Evolutionary conservation across 176 grass and related monocot genomes (phyloP), one percentile per base, ranked within the genome.

Genomic region (Musa troglodytarum): DNA sequence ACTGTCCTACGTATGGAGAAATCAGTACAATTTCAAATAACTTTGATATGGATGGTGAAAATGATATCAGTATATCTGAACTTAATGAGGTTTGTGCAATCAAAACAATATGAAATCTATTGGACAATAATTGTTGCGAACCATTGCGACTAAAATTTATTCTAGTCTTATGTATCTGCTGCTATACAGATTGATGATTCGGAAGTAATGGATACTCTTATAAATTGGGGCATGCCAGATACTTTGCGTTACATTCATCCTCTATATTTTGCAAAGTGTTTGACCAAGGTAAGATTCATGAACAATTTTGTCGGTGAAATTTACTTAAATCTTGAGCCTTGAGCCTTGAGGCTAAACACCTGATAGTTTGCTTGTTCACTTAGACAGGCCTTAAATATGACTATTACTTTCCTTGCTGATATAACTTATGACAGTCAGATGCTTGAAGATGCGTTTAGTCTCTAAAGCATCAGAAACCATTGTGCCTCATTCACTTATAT

Each of bases 211-310:
- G 86, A 93, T 84, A 80, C 82, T 87, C 90, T 99, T 82, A 99
- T 99, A 86, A 75, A 92, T 64, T 88, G 90, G 90, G 95, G 95
- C 43, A 94, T 99, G 95, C 95, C 95, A 72, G 66, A 81, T 83
- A 99, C 90, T 0, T 71, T 99, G 82, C 82, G 65, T 11, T 74
- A 75, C 63, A 91, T 82, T 82, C 95, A 99, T 89, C 95, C 95
- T n/a, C 69, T 94, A 69, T 93, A 99, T 78, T 99, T 99, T 84
- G 72, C 83, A 9, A 94, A 91, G 68, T 94, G 86, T 91, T 84
- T 99, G 81, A 82, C 63, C 52, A 91, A 86, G 90, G 95, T 98
- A 87, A 57, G 63, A 62, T n/a, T 81, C 8, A 43, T 53, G n/a
- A 74, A 49, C 64, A 50, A 64, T 20, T 80, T 68, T 59, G 16